Evolutionary conservation across 768 basidiomycete species (phyloP), one percentile per base, ranked within the genome.

Genomic region (Boletus vermiculosoides): DNA sequence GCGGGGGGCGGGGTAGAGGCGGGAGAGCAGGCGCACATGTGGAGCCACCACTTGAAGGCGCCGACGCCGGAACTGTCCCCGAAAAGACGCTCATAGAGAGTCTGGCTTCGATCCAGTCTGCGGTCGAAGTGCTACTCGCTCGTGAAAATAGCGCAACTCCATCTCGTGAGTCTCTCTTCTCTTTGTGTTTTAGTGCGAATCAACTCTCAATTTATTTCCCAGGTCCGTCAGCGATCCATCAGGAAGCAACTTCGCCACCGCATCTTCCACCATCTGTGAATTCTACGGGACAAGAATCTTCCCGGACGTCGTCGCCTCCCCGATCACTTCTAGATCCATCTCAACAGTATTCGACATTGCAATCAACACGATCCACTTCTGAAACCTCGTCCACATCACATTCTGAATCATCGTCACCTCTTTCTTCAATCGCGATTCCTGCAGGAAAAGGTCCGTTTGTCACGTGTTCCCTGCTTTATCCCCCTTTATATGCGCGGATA

Each of bases 51-150:
- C 44, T 7, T 16, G 36, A 51, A 5, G 12, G 20, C 30, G 57
- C 25, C 3, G 33, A 10, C 5, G 1, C 34, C 3, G 37, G 16
- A 3, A 12, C 11, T 4, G 15, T 23, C 8, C 40, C 44, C 0
- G 42, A 50, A 12, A 50, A 44, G 39, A 57, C 62, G 12, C 51
- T 67, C 44, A 3, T 55, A 5, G 47, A 63, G 47, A 63, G 31
- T 11, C 36, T 67, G 31, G 57, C 57, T 49, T 45, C 58, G 33
- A 66, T 70, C 31, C 66, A 66, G 45, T 52, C 59, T 45, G 55
- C 65, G 15, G 45, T 71, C 20, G 59, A 62, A 5, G 41, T 53
- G n/a, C 22, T 71, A 4, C 60, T 71, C 25, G 42, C 51, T 22
- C 65, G 55, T n/a, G 50, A 54, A 25, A 23, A 49, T 20, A 28